A percentile compares a stretch with the other conserved stretches of the same genome.
phyloP scores from a whole-genome alignment of 345 rosid species.

The Fremontodendron californicum region DNA sequence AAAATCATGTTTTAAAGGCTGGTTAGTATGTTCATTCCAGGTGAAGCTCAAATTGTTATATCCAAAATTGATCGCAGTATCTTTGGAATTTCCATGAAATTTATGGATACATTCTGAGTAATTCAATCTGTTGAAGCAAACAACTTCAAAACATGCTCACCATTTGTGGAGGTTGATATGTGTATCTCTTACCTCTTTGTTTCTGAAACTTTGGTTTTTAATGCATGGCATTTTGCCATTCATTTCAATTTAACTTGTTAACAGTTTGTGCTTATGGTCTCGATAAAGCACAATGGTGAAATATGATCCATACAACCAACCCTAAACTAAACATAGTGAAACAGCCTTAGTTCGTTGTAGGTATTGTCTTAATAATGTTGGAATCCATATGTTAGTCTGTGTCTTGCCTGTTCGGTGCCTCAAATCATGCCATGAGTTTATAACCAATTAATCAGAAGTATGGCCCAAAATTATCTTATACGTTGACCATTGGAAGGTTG shows the following conservation, averaged over 20 bases:
- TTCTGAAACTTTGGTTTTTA: neutral
- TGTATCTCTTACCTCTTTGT: neutral
- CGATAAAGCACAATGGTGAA: no score
- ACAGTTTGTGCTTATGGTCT: neutral
- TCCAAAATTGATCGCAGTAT: no score
- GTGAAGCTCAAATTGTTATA: no score
- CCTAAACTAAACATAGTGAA: neutral
- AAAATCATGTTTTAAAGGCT: neutral
- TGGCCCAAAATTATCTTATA: neutral
- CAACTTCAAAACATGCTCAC: neutral
- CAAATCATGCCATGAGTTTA: neutral
- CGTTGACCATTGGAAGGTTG: neutral
- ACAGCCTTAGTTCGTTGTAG: neutral
- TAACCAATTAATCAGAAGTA: neutral
- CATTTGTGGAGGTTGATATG: neutral
- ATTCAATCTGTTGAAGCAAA: neutral
- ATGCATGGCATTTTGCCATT: neutral
- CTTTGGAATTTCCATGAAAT: neutral
- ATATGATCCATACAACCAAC: no score
- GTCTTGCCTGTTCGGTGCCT: conserved; percentile 1
- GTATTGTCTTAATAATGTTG: neutral
- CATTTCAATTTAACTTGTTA: neutral
- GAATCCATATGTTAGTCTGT: neutral
- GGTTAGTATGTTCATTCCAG: neutral
- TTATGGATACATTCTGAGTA: neutral